phyloP scores from a whole-genome alignment of 805 yeast genomes.

The Wickerhamiella allomyrinae region DNA sequence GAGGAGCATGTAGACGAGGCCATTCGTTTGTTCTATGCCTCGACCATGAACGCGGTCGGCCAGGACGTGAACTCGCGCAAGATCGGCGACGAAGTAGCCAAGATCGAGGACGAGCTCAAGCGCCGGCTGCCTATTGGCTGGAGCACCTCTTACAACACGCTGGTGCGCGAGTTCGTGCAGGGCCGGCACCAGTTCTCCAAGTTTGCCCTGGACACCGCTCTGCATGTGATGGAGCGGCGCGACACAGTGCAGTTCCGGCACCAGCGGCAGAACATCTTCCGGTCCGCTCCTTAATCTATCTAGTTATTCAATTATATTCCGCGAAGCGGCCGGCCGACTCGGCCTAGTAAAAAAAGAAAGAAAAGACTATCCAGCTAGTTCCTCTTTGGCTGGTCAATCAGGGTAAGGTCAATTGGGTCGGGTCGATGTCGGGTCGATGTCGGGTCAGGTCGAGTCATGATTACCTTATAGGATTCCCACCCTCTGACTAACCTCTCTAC shows the following conservation, averaged over 20 bases:
- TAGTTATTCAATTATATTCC: too few relatives aligned
- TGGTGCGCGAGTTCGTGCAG: slow-evolving; percentile 56
- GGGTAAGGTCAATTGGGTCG: too few relatives aligned
- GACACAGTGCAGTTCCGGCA: slow-evolving; percentile 80
- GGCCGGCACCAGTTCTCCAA: slow-evolving; percentile 34
- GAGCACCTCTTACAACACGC: slow-evolving; percentile 77
- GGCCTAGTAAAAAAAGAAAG: too few relatives aligned
- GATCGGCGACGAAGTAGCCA: slow-evolving; percentile 49
- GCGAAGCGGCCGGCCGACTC: too few relatives aligned
- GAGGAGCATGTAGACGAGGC: slow-evolving; percentile 93
- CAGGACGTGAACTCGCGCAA: slow-evolving; percentile 34
- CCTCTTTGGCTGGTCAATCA: too few relatives aligned
- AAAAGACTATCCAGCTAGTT: too few relatives aligned
- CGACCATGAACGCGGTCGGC: slow-evolving; percentile 91
- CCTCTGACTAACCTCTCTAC: not conserved
- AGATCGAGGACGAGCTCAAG: slow-evolving; percentile 71
- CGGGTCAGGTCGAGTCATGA: too few relatives aligned
- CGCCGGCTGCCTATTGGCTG: slow-evolving; percentile 92
- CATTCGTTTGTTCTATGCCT: slow-evolving; percentile 82
- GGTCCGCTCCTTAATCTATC: slow-evolving; percentile 44
- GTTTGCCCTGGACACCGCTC: slow-evolving; percentile 50
- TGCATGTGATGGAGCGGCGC: slow-evolving; percentile 67
- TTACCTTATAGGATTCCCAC: too few relatives aligned
- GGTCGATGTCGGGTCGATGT: too few relatives aligned
- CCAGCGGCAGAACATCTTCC: slow-evolving; percentile 68